Conservation (phyloP, 73 alveolate genomes). For the Tetrahymena borealis region DNA sequence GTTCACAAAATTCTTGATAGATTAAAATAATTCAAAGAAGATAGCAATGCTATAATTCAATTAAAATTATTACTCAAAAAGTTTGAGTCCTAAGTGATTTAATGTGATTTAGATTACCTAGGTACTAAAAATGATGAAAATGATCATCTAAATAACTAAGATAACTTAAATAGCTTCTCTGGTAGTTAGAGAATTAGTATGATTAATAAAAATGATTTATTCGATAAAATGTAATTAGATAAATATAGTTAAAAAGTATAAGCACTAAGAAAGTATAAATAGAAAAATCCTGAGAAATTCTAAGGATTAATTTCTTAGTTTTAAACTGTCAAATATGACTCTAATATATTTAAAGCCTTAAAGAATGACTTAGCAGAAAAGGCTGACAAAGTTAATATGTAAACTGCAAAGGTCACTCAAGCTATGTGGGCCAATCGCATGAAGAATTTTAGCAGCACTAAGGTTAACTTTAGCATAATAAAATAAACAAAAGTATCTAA, state of each 20-base stretch:
- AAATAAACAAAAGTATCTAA: background rate
- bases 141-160: background rate
- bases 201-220: background rate
- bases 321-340: background rate
- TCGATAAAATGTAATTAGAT: background rate
- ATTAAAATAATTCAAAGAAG: background rate
- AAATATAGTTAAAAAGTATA: background rate
- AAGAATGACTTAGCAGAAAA: background rate
- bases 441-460: background rate
- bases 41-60: background rate
- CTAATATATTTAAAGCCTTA: background rate
- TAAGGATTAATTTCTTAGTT: background rate
- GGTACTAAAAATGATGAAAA: background rate
- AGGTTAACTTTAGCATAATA: background rate
- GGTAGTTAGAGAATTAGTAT: background rate
- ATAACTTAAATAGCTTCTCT: background rate
- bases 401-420: background rate
- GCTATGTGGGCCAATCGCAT: background rate
- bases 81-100: background rate
- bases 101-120: background rate
- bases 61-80: background rate
- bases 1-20: background rate
- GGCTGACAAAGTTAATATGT: background rate
- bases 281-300: background rate
- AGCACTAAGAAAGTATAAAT: background rate